Evolutionary conservation across 495 filamentous ascomycete species (phyloP).

Genomic region (Hypoxylon subgilvum): DNA sequence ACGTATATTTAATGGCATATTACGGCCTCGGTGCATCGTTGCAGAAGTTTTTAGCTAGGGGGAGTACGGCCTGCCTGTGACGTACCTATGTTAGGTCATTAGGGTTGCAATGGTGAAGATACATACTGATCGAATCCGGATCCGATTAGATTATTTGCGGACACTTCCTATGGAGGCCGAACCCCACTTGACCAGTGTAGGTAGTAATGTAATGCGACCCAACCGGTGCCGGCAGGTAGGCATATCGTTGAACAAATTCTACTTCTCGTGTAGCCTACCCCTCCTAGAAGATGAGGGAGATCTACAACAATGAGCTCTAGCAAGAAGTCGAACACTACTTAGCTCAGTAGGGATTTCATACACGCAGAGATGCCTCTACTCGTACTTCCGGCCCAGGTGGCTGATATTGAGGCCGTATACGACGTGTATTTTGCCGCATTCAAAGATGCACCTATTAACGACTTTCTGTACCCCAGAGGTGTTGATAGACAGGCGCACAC

Average conservation of each 20-base stretch:
- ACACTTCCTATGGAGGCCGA: conserved; percentile 13
- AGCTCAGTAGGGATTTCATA: neutral
- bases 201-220: conserved; percentile 20
- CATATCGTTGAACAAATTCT: conserved; percentile 2
- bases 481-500: conserved; percentile 44
- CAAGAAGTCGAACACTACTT: too few relatives aligned
- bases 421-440: conserved; percentile 52
- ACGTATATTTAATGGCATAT: neutral
- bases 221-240: conserved; percentile 14
- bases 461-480: conserved; percentile 44
- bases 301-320: too few relatives aligned
- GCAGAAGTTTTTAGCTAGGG: too few relatives aligned
- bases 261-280: neutral
- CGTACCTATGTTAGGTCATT: too few relatives aligned
- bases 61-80: too few relatives aligned
- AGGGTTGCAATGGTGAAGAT: conserved; percentile 3
- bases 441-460: conserved; percentile 38
- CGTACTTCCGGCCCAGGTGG: conserved; percentile 50
- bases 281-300: neutral
- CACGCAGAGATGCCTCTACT: conserved; percentile 41
- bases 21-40: too few relatives aligned
- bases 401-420: conserved; percentile 48
- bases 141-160: conserved; percentile 17
- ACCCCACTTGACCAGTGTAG: neutral
- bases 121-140: neutral